phyloP scores from a whole-genome alignment of 1,139 yeast species.

The Geotrichum australiense region DNA sequence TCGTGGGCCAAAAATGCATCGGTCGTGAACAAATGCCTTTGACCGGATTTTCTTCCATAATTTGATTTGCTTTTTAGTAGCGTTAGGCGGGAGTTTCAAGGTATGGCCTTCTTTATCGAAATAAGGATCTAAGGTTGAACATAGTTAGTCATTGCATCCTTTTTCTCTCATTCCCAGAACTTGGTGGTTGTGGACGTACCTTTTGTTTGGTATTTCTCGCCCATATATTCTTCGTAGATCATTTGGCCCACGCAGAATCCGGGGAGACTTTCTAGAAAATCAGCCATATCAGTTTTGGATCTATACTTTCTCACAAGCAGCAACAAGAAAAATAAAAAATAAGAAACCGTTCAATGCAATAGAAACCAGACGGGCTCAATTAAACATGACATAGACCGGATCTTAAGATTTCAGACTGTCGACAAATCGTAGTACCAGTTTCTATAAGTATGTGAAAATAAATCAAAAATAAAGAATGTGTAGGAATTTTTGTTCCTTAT shows the following conservation, averaged over 20 bases:
- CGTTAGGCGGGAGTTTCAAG: conserved; percentile 51
- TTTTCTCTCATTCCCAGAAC: background rate
- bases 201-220: conserved; percentile 50
- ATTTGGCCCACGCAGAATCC: conserved; percentile 52
- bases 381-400: too few species aligned
- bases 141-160: background rate
- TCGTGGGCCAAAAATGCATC: conserved; percentile 56
- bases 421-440: too few species aligned
- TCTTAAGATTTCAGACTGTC: too few species aligned
- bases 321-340: too few species aligned
- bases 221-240: conserved; percentile 58
- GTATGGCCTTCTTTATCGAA: conserved; percentile 44
- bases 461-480: too few species aligned
- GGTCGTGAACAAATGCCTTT: conserved; percentile 81
- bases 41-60: conserved; percentile 66
- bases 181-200: conserved; percentile 29
- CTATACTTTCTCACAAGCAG: background rate
- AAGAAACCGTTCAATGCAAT: too few species aligned
- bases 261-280: conserved; percentile 45
- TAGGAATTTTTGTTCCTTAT: background rate
- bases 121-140: conserved; percentile 49
- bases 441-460: too few species aligned
- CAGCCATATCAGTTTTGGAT: conserved; percentile 7
- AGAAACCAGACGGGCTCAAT: too few species aligned
- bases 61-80: conserved; percentile 55